A percentile compares a stretch with the other conserved stretches of the same genome.
Evolutionary conservation across 805 yeast genomes (phyloP).

Genomic region (Candida rishiriensis): DNA sequence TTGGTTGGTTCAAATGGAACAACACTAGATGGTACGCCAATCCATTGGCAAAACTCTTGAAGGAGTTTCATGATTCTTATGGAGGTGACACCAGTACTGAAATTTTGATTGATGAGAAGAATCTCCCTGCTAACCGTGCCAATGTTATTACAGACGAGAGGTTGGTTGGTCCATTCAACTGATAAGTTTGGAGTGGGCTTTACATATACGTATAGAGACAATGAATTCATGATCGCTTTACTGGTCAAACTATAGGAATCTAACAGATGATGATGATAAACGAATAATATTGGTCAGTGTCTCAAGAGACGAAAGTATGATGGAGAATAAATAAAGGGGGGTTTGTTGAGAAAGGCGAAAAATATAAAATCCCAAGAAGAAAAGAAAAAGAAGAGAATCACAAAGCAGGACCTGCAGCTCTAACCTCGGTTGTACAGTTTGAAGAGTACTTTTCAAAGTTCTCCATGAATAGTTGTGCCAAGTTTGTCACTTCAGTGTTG

Average conservation of each 20-base stretch:
- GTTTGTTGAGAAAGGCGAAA: no score
- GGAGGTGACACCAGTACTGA: constrained; percentile 1
- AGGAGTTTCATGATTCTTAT: constrained; percentile 16
- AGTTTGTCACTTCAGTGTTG: constrained; percentile 49
- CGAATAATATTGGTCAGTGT: no score
- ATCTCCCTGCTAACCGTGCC: constrained; percentile 8
- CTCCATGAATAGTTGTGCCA: constrained; percentile 76
- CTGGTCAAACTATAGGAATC: no score
- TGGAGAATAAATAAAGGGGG: no score
- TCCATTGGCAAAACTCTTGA: constrained; percentile 41
- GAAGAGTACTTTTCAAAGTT: constrained; percentile 83
- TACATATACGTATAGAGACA: no score
- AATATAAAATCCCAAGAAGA: background rate
- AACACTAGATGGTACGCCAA: constrained; percentile 65
- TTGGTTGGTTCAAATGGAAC: constrained; percentile 65
- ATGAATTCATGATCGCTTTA: no score
- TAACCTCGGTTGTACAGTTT: constrained; percentile 79
- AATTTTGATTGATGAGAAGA: constrained; percentile 3
- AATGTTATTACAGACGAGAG: constrained; percentile 14
- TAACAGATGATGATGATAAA: no score
- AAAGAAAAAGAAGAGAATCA: constrained; percentile 16
- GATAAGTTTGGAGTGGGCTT: no score
- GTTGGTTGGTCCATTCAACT: constrained; percentile 11
- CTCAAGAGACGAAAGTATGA: no score
- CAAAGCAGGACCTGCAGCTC: constrained; percentile 85